phyloP scores from a whole-genome alignment of 2,329 filamentous ascomycete genomes.

The Didymellaceae sp. region DNA sequence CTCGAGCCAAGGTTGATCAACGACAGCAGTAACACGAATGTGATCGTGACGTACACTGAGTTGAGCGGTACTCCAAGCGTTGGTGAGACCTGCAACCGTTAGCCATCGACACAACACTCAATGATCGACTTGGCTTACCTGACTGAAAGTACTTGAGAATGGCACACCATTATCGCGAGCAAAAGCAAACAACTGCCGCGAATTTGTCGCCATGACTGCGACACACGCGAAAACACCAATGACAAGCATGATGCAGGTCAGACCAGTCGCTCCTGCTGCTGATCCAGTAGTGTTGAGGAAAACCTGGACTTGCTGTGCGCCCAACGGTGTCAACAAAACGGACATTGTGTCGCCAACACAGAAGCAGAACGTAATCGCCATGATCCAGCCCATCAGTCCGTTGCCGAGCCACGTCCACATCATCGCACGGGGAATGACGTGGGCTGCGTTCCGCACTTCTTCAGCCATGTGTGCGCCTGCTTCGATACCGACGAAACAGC shows the following conservation, averaged over 20 bases:
- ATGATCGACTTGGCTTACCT: conserved; percentile 4
- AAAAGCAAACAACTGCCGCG: conserved; percentile 39
- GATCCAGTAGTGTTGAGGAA: conserved; percentile 34
- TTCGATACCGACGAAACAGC: conserved; percentile 35
- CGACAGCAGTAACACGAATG: conserved; percentile 29
- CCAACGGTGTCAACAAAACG: conserved; percentile 22
- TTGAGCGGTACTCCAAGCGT: conserved; percentile 33
- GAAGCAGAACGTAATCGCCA: conserved; percentile 30
- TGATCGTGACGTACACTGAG: conserved; percentile 27
- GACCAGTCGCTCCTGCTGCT: conserved; percentile 20
- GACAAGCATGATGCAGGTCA: conserved; percentile 32
- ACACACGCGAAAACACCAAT: conserved; percentile 30
- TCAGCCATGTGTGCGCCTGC: conserved; percentile 41
- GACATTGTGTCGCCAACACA: conserved; percentile 19
- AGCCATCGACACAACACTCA: neutral
- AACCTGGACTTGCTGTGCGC: conserved; percentile 32
- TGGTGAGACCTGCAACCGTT: conserved; percentile 20
- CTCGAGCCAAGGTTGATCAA: conserved; percentile 40
- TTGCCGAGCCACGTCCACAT: conserved; percentile 46
- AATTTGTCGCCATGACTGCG: conserved; percentile 30
- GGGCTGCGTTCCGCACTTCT: conserved; percentile 36
- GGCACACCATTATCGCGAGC: conserved; percentile 38
- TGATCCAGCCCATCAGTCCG: conserved; percentile 44
- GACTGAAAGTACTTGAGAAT: conserved; percentile 33
- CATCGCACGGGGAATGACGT: conserved; percentile 46